Evolutionary conservation across 2,329 filamentous ascomycete genomes (phyloP).

Genomic region (Fusarium buharicum): DNA sequence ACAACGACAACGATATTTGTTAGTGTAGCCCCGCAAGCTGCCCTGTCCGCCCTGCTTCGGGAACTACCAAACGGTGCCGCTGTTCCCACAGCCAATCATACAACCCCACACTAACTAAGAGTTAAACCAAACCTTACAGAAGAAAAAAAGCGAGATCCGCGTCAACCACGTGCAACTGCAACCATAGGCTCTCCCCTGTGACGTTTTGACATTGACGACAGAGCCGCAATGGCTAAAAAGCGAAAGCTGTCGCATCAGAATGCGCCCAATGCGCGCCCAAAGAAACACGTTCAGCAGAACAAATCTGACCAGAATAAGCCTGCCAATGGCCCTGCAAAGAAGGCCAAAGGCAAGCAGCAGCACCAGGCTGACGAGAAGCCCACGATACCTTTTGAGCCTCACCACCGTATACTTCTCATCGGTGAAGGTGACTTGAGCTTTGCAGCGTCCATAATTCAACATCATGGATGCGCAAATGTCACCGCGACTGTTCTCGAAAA

Average conservation of each 20-base stretch:
- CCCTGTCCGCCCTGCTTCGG: slow-evolving; percentile 28
- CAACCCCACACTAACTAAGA: slow-evolving; percentile 7
- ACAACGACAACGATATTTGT: neutral
- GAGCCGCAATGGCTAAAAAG: slow-evolving; percentile 53
- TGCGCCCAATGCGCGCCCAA: slow-evolving; percentile 31
- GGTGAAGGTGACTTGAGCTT: slow-evolving; percentile 88
- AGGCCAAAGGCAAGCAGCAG: slow-evolving; percentile 43
- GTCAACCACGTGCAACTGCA: slow-evolving; percentile 22
- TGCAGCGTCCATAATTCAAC: slow-evolving; percentile 70
- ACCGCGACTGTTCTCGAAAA: slow-evolving; percentile 77
- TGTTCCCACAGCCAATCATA: slow-evolving; percentile 35
- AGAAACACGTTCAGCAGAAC: slow-evolving; percentile 37
- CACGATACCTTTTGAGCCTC: slow-evolving; percentile 73
- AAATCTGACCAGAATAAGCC: slow-evolving; percentile 36
- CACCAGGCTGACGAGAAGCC: slow-evolving; percentile 50
- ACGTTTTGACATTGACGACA: slow-evolving; percentile 12
- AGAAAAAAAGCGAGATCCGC: slow-evolving; percentile 18
- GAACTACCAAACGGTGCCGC: slow-evolving; percentile 42
- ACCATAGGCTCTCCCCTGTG: slow-evolving; percentile 15
- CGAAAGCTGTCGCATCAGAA: slow-evolving; percentile 53
- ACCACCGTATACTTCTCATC: slow-evolving; percentile 77
- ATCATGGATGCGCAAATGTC: slow-evolving; percentile 73
- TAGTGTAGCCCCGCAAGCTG: slow-evolving; percentile 36
- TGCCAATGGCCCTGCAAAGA: slow-evolving; percentile 33
- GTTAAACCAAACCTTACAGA: neutral